phyloP scores from a whole-genome alignment of 352 stramenopile species.

The Globisporangium polare region DNA sequence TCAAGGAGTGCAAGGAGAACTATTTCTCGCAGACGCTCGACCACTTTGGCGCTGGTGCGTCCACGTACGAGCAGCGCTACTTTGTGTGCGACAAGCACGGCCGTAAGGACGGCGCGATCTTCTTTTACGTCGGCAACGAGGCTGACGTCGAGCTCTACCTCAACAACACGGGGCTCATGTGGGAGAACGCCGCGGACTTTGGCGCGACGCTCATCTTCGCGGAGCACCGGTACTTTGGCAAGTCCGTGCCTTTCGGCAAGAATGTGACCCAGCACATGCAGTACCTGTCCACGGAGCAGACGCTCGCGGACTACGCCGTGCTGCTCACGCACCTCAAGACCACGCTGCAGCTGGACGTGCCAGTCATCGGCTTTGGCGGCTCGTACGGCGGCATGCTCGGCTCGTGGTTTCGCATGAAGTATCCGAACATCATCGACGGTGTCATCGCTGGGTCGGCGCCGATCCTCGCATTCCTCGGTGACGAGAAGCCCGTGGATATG shows the following conservation, averaged over 20 bases:
- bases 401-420: constrained; percentile 91
- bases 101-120: constrained; percentile 69
- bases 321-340: constrained; percentile 55
- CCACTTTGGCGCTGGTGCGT: constrained; percentile 56
- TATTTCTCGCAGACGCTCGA: constrained; percentile 76
- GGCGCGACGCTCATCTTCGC: constrained; percentile 93
- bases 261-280: constrained; percentile 54
- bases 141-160: constrained; percentile 93
- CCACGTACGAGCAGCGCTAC: constrained; percentile 83
- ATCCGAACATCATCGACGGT: constrained; percentile 86
- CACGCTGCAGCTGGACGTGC: constrained; percentile 38
- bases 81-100: constrained; percentile 84
- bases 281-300: constrained; percentile 83
- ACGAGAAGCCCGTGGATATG: constrained; percentile 60
- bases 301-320: constrained; percentile 87
- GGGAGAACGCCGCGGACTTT: constrained; percentile 91
- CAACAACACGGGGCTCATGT: constrained; percentile 96
- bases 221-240: constrained; percentile 96
- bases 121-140: constrained; percentile 96
- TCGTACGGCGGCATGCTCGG: constrained; percentile 94
- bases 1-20: constrained; percentile 59
- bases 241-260: constrained; percentile 79
- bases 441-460: constrained; percentile 91
- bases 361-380: constrained; percentile 91
- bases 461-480: constrained; percentile 67